Evolutionary conservation across 1,284 basidiomycete genomes (phyloP).

Genomic region (Xerocomus minutiporus): DNA sequence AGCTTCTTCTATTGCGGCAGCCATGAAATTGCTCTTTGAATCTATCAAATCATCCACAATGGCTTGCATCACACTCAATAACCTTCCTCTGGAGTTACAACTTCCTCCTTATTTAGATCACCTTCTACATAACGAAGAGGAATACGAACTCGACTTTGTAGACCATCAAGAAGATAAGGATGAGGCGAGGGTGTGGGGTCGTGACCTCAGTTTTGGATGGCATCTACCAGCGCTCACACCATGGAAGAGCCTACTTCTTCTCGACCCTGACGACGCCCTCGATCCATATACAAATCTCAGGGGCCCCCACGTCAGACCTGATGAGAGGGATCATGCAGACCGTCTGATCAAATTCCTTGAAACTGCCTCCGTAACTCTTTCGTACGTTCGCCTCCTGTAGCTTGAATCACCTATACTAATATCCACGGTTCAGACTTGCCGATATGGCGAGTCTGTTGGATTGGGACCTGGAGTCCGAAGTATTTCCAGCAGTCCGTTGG

Average conservation of each 20-base stretch:
- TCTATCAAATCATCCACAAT: constrained; percentile 69
- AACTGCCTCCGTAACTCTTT: constrained; percentile 58
- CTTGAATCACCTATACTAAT: constrained; percentile 1
- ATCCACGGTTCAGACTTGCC: constrained; percentile 53
- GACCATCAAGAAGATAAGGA: constrained; percentile 50
- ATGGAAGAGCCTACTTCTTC: constrained; percentile 85
- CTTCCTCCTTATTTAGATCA: constrained; percentile 74
- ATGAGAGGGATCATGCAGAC: constrained; percentile 65
- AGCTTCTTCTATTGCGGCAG: constrained; percentile 65
- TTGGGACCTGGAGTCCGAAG: constrained; percentile 81
- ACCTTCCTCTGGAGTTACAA: constrained; percentile 75
- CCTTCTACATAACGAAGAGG: constrained; percentile 57
- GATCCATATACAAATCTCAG: constrained; percentile 59
- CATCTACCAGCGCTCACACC: constrained; percentile 73
- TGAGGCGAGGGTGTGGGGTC: constrained; percentile 60
- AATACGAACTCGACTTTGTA: constrained; percentile 38
- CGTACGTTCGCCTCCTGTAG: constrained; percentile 41
- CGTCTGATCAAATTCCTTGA: constrained; percentile 66
- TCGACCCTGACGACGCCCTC: constrained; percentile 62
- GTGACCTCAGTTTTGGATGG: constrained; percentile 66
- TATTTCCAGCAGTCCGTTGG: constrained; percentile 86
- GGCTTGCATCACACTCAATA: constrained; percentile 70
- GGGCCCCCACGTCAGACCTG: constrained; percentile 56
- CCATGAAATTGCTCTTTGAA: constrained; percentile 72
- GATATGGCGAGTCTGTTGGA: constrained; percentile 83